A percentile compares a stretch with the other conserved stretches of the same genome.
These are phyloP conservation scores for Erodium maritimum DNA, from an alignment of 345 rosid genomes.

Conservation along the genomic window DNA sequence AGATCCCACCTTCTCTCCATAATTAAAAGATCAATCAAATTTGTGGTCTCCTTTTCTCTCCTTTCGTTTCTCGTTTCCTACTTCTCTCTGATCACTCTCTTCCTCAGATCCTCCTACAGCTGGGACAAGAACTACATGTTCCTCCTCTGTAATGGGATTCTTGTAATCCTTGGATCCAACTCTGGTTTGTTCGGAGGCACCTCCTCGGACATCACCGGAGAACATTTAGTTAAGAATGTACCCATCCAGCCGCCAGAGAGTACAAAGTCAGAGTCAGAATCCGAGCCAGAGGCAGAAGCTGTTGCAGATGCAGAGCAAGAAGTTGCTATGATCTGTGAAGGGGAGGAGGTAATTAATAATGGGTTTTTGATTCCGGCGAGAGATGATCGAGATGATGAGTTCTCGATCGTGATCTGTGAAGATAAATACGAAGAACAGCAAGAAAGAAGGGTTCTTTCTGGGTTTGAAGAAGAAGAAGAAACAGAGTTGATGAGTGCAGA, in stretches of 20 bases:
- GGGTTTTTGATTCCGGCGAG: neutral
- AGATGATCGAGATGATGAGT: neutral
- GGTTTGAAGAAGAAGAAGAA: constrained; percentile 11
- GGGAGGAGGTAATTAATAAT: neutral
- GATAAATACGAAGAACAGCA: no score
- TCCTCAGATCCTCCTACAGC: neutral
- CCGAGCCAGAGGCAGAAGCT: no score
- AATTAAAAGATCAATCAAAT: neutral
- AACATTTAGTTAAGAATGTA: no score
- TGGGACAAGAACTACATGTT: constrained; percentile 54
- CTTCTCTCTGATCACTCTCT: neutral
- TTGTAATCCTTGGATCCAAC: constrained; percentile 32
- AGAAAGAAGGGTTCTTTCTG: no score
- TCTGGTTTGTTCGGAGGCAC: constrained; percentile 23
- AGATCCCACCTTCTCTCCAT: neutral
- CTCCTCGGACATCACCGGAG: neutral
- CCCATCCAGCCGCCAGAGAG: constrained; percentile 4
- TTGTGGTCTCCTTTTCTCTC: neutral
- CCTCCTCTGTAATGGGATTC: constrained; percentile 60
- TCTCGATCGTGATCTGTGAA: no score
- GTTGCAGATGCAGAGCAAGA: constrained; percentile 7
- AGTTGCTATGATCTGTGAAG: no score
- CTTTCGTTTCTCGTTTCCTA: neutral
- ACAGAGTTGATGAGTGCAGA: constrained; percentile 29
- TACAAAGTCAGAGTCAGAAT: neutral